phyloP scores from a whole-genome alignment of 1,139 yeast genomes.

The Hyphopichia buzzinii region DNA sequence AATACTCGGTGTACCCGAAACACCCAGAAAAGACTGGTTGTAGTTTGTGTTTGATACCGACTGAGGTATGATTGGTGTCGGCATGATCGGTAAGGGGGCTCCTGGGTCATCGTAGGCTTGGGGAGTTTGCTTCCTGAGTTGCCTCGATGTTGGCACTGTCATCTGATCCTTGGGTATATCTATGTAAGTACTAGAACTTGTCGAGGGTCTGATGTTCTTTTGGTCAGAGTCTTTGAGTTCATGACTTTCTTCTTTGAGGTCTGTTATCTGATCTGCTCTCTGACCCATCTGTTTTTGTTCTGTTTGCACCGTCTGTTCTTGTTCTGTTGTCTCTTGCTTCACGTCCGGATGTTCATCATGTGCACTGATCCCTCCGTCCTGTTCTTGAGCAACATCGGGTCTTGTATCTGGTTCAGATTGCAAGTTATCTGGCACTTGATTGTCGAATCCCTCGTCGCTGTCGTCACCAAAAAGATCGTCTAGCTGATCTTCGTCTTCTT shows the following conservation, averaged over 20 bases:
- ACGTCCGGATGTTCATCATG: too few species aligned
- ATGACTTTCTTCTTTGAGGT: too few species aligned
- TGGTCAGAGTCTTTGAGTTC: too few species aligned
- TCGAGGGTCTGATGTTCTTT: conserved; percentile 8
- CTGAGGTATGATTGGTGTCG: conserved; percentile 52
- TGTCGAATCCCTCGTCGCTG: conserved; percentile 21
- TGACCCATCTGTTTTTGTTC: too few species aligned
- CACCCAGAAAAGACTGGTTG: background rate
- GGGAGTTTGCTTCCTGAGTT: conserved; percentile 24
- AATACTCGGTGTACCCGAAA: conserved; percentile 3
- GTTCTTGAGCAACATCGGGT: too few species aligned
- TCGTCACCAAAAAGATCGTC: conserved; percentile 47
- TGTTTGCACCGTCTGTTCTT: too few species aligned
- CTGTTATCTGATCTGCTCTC: too few species aligned
- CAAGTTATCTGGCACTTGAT: background rate
- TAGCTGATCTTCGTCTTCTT: conserved; percentile 27
- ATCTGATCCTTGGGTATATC: conserved; percentile 62
- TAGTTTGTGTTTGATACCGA: conserved; percentile 7
- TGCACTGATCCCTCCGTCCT: too few species aligned
- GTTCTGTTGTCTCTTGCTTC: too few species aligned
- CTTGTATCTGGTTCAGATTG: background rate
- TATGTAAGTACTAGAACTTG: conserved; percentile 18
- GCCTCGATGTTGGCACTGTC: conserved; percentile 29
- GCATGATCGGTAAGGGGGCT: conserved; percentile 66
- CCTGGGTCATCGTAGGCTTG: conserved; percentile 79